Conservation (phyloP, 2,329 filamentous ascomycete species). For the Clarireedia paspali region DNA sequence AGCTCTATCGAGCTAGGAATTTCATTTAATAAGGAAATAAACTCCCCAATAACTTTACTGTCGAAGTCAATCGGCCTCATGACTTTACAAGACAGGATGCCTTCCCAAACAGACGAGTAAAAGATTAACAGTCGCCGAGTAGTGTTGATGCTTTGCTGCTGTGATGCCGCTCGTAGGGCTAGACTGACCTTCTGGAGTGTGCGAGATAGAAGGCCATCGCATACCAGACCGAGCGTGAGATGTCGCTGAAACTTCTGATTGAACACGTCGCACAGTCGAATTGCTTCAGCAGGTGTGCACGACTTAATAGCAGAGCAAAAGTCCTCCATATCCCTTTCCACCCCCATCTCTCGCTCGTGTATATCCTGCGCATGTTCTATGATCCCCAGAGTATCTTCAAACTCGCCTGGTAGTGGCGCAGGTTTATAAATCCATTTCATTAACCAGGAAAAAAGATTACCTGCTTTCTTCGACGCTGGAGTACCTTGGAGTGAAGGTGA, state of each 20-base stretch:
- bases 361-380: not conserved
- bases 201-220: constrained; percentile 9
- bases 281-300: not conserved
- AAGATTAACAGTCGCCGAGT: constrained; percentile 13
- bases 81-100: constrained; percentile 20
- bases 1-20: constrained; percentile 13
- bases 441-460: constrained; percentile 19
- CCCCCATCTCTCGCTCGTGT: not conserved
- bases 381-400: not conserved
- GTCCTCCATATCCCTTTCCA: constrained; percentile 10
- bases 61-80: constrained; percentile 15
- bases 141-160: not conserved
- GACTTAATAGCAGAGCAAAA: constrained; percentile 12
- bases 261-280: constrained; percentile 16
- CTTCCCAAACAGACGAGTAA: constrained; percentile 22
- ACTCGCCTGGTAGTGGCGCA: not conserved
- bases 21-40: constrained; percentile 14
- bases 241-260: constrained; percentile 17
- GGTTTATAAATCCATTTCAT: constrained; percentile 11
- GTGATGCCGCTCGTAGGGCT: constrained; percentile 8
- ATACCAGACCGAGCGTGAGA: constrained; percentile 19
- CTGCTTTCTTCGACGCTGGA: not conserved
- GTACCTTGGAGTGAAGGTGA: constrained; percentile 12
- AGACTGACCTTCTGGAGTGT: constrained; percentile 11
- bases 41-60: constrained; percentile 8